Conservation (phyloP, 257 asterid species). For the Mentha longifolia region DNA sequence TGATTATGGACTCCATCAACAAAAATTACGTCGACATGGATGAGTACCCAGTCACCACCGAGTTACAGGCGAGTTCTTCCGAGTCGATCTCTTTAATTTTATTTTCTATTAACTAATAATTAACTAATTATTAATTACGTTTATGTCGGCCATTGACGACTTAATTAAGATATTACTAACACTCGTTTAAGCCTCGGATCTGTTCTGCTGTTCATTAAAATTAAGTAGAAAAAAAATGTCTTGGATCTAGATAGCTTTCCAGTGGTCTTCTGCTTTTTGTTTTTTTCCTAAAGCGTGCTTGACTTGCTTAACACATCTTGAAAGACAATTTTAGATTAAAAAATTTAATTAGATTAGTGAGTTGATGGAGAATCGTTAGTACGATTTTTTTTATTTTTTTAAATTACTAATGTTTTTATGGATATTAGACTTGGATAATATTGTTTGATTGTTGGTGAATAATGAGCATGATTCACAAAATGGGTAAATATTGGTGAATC, state of each 20-base stretch:
- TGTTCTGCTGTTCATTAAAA: background rate
- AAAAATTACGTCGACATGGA: constrained; percentile 89
- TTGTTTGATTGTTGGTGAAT: no score
- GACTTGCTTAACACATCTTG: background rate
- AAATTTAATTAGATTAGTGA: background rate
- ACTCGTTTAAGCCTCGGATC: background rate
- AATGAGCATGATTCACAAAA: no score
- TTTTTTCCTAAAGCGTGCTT: background rate
- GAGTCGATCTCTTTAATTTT: background rate
- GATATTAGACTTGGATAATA: no score
- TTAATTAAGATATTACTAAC: background rate
- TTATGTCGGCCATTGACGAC: background rate
- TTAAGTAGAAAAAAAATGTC: background rate
- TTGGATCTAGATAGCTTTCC: background rate
- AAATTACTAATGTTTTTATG: no score
- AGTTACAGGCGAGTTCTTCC: constrained; percentile 59
- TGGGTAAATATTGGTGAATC: no score
- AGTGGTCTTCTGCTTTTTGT: background rate
- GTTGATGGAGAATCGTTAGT: background rate
- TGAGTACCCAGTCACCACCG: constrained; percentile 87
- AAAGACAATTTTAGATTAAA: background rate
- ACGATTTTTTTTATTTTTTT: background rate
- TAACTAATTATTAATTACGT: background rate
- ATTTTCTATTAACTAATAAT: no score
- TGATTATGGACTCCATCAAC: constrained; percentile 65